Percentiles rank a stretch among this genome's conserved stretches.
phyloP scores from a whole-genome alignment of 225 moss, liverwort and hornwort species.

The Antitrichia curtipendula region DNA sequence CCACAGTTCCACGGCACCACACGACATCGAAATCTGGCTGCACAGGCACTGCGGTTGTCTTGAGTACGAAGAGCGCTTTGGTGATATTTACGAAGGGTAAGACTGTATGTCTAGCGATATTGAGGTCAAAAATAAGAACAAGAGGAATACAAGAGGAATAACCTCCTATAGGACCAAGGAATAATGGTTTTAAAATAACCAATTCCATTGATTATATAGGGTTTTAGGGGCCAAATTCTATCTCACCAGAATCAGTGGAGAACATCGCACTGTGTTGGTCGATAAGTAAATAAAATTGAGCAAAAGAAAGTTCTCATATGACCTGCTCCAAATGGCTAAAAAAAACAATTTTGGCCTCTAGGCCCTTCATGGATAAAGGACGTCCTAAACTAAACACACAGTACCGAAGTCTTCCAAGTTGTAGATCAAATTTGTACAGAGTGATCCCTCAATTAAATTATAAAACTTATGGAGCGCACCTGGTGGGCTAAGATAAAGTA shows the following conservation, averaged over 20 bases:
- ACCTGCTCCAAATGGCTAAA: too few relatives aligned
- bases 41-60: constrained; percentile 1
- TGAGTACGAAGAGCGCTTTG: not conserved
- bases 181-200: not conserved
- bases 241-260: not conserved
- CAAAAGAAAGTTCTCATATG: not conserved
- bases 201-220: not conserved
- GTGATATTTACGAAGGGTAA: not conserved
- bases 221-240: not conserved
- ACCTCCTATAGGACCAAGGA: not conserved
- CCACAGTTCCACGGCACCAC: constrained; percentile 97
- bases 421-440: not conserved
- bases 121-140: not conserved
- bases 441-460: not conserved
- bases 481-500: constrained; percentile 98
- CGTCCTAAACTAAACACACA: not conserved
- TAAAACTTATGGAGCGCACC: constrained; percentile 17
- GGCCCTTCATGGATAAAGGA: not conserved
- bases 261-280: too few relatives aligned
- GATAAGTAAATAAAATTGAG: not conserved
- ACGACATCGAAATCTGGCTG: constrained; percentile 99
- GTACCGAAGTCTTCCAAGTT: not conserved
- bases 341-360: not conserved
- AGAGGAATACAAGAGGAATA: not conserved
- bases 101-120: not conserved